A percentile compares a stretch with the other conserved stretches of the same genome.
phyloP scores from a whole-genome alignment of 441 rosid species.

The Jatropha multifida region DNA sequence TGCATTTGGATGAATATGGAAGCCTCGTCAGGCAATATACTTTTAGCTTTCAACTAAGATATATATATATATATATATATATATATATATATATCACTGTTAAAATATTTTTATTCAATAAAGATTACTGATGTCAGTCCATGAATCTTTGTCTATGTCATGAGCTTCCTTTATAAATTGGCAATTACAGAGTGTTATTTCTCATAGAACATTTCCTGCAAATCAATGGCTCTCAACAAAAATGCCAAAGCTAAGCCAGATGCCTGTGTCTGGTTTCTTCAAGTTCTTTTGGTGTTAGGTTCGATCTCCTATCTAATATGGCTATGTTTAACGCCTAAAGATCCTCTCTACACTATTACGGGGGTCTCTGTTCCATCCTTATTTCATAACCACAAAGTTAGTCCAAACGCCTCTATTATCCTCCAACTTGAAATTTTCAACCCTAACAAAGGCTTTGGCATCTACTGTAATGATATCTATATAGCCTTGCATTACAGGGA shows the following conservation, averaged over 20 bases:
- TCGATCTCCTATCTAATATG: slow-evolving; percentile 6
- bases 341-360: slow-evolving; percentile 19
- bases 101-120: too few relatives aligned
- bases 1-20: not conserved
- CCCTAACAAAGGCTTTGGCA: slow-evolving; percentile 23
- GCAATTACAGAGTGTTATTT: not conserved
- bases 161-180: not conserved
- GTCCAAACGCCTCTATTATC: slow-evolving; percentile 4
- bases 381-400: not conserved
- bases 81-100: too few relatives aligned
- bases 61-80: not conserved
- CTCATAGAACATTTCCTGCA: not conserved
- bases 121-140: not conserved
- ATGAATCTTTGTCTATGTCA: not conserved
- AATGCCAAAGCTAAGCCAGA: not conserved
- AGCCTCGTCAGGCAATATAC: not conserved
- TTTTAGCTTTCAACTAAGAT: not conserved
- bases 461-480: slow-evolving; percentile 15
- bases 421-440: slow-evolving; percentile 18
- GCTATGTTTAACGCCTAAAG: slow-evolving; percentile 18
- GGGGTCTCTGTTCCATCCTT: slow-evolving; percentile 6
- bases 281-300: slow-evolving; percentile 11
- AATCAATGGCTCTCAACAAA: slow-evolving; percentile 1
- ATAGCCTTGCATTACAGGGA: slow-evolving; percentile 6
- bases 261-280: not conserved